Evolutionary conservation across 768 basidiomycete species (phyloP).

Genomic region (Phaffia australis): DNA sequence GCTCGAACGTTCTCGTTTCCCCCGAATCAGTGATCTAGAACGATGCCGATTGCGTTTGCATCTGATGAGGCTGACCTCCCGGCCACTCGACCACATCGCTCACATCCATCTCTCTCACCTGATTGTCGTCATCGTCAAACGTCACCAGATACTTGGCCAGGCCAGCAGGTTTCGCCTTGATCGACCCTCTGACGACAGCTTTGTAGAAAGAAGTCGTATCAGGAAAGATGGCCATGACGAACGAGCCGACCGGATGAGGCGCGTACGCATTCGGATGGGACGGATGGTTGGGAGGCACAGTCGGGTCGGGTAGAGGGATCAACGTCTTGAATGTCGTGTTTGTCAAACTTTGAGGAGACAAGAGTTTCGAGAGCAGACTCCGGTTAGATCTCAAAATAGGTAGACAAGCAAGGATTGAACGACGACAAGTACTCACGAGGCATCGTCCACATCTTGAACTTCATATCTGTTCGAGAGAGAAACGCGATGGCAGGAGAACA

Average conservation of each 20-base stretch:
- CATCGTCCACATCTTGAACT: constrained; percentile 39
- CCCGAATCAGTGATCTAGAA: too few species aligned
- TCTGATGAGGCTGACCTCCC: constrained; percentile 1
- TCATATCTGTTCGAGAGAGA: constrained; percentile 33
- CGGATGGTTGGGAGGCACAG: constrained; percentile 29
- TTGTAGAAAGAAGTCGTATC: constrained; percentile 42
- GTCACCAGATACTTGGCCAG: constrained; percentile 28
- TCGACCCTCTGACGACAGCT: constrained; percentile 33
- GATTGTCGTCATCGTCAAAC: constrained; percentile 36
- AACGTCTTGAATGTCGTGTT: constrained; percentile 40
- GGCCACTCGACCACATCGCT: constrained; percentile 30
- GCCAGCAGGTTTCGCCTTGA: constrained; percentile 16
- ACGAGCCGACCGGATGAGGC: constrained; percentile 33
- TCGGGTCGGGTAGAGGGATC: constrained; percentile 40
- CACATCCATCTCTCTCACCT: constrained; percentile 29
- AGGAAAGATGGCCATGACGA: constrained; percentile 41
- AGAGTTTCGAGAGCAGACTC: background rate
- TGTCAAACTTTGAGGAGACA: constrained; percentile 30
- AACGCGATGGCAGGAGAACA: background rate
- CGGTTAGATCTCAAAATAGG: background rate
- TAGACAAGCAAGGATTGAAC: background rate
- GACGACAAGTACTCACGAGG: constrained; percentile 17
- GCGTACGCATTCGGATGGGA: constrained; percentile 37
- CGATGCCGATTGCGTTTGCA: too few species aligned
- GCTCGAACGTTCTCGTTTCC: background rate